These are phyloP conservation scores for Albizia julibrissin DNA, from an alignment of 306 rosid species.

Conservation along the genomic window DNA sequence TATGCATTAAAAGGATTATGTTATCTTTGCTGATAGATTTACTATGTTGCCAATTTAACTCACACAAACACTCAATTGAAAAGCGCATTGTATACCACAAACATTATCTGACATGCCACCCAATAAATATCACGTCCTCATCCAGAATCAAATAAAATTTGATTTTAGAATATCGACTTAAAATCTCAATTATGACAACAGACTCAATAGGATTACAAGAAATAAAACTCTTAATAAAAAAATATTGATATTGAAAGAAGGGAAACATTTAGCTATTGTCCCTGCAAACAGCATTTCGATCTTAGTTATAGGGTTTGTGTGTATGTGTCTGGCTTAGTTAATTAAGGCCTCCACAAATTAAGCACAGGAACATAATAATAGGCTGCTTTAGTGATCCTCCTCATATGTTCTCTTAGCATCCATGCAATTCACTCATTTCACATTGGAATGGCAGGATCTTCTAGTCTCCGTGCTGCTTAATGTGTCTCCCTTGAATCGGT, in stretches of 20 bases:
- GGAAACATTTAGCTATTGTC: neutral
- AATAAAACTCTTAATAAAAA: neutral
- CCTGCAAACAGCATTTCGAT: neutral
- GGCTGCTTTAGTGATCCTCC: neutral
- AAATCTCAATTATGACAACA: neutral
- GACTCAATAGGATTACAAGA: neutral
- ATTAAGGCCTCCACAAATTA: neutral
- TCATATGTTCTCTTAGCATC: neutral
- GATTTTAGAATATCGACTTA: neutral
- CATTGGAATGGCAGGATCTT: neutral
- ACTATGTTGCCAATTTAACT: neutral
- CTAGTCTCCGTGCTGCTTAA: constrained; percentile 15
- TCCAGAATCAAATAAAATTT: neutral
- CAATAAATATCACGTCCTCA: neutral
- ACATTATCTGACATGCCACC: neutral
- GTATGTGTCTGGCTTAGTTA: neutral
- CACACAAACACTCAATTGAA: neutral
- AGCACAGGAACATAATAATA: neutral
- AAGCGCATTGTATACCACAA: neutral
- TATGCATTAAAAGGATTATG: constrained; percentile 15
- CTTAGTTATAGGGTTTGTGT: neutral
- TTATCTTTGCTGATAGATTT: neutral
- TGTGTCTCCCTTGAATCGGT: neutral
- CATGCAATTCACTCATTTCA: neutral
- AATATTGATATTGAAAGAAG: neutral